phyloP scores from a whole-genome alignment of 306 rosid species.

The Prunus salicina region DNA sequence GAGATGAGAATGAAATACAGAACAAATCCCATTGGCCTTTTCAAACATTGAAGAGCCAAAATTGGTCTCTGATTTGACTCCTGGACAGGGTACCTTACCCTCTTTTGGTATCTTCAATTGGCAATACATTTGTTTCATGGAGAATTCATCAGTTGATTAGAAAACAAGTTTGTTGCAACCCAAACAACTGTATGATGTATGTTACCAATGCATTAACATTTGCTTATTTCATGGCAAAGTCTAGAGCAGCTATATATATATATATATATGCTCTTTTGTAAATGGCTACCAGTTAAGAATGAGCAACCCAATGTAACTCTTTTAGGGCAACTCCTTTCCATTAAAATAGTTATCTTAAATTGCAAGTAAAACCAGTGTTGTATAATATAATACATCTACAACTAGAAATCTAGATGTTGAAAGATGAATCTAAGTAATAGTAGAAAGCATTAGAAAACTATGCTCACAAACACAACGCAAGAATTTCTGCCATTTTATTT shows the following conservation, averaged over 20 bases:
- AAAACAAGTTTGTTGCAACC: neutral
- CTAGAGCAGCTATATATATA: neutral
- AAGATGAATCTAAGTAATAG: neutral
- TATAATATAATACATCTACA: neutral
- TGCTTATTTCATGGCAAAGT: slow-evolving; percentile 5
- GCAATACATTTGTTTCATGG: neutral
- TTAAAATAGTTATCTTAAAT: neutral
- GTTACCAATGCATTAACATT: neutral
- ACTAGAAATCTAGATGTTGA: neutral
- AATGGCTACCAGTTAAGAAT: slow-evolving; percentile 9
- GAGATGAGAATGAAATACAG: too few relatives aligned
- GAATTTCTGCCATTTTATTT: neutral
- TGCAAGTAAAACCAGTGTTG: neutral
- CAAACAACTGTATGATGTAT: neutral
- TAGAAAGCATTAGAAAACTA: neutral
- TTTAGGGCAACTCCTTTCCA: too few relatives aligned
- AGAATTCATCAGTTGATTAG: too few relatives aligned
- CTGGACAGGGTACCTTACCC: neutral
- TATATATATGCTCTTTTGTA: neutral
- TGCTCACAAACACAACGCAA: neutral
- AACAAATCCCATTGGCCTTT: neutral
- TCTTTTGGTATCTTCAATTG: neutral
- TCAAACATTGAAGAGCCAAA: neutral
- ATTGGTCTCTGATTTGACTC: neutral
- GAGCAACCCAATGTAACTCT: slow-evolving; percentile 2